A percentile compares a stretch with the other conserved stretches of the same genome.
phyloP scores from a whole-genome alignment of 371 early-diverging fungal genomes.

The Mucor irregularis region DNA sequence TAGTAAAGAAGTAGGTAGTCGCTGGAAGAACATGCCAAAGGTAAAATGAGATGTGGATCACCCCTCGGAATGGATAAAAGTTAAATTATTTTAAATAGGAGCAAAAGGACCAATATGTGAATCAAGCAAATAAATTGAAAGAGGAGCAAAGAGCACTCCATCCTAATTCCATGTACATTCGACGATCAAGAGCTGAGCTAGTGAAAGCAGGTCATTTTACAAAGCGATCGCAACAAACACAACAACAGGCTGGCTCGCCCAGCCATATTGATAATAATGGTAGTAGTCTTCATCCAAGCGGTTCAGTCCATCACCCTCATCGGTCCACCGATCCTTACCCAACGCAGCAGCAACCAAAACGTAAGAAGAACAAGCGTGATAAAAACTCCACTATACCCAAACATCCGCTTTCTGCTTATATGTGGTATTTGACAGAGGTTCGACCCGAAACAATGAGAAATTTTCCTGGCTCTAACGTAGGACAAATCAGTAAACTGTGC shows the following conservation, averaged over 20 bases:
- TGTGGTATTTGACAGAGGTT: slow-evolving; percentile 70
- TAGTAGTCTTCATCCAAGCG: no score
- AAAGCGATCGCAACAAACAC: slow-evolving; percentile 17
- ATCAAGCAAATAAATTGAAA: slow-evolving; percentile 44
- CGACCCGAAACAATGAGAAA: slow-evolving; percentile 62
- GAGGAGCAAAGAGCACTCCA: slow-evolving; percentile 46
- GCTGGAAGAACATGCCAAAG: slow-evolving; percentile 55
- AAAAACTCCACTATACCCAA: slow-evolving; percentile 73
- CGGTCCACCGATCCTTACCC: no score
- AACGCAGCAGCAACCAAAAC: background rate
- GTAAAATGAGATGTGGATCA: slow-evolving; percentile 19
- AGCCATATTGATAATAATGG: no score
- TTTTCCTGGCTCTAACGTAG: slow-evolving; percentile 69
- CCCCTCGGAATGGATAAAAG: no score
- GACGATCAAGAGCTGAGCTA: slow-evolving; percentile 66
- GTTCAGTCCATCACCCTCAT: no score
- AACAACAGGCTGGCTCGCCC: no score
- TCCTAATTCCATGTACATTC: slow-evolving; percentile 68
- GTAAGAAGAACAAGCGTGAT: slow-evolving; percentile 27
- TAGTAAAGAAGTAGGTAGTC: slow-evolving; percentile 60
- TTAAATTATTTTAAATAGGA: no score
- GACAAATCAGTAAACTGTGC: slow-evolving; percentile 70
- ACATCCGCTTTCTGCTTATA: slow-evolving; percentile 79
- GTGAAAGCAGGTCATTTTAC: slow-evolving; percentile 54
- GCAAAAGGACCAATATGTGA: slow-evolving; percentile 39